Conservation (phyloP, 495 filamentous ascomycete genomes). For the Penicillium steckii region DNA sequence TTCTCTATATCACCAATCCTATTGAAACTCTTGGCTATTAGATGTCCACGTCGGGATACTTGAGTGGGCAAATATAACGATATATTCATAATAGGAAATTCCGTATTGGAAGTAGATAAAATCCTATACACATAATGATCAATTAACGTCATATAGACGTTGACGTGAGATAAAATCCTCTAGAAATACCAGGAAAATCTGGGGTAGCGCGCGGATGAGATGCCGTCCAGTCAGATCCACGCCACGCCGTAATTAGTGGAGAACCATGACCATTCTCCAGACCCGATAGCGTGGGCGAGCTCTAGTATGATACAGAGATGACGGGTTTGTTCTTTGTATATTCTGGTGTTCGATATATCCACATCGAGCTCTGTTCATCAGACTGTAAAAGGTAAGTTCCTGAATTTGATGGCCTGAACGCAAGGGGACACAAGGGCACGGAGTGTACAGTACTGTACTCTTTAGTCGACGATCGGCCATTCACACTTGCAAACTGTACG, state of each 20-base stretch:
- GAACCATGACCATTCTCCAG: neutral
- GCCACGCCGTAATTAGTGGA: neutral
- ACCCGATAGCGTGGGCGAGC: neutral
- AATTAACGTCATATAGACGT: neutral
- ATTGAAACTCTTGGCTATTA: neutral
- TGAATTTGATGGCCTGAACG: neutral
- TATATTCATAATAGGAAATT: neutral
- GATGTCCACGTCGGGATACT: neutral
- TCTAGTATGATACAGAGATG: neutral
- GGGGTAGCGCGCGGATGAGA: conserved; percentile 11
- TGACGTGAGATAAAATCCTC: neutral
- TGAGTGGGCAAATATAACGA: neutral
- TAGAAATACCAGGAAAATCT: neutral
- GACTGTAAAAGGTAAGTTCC: neutral
- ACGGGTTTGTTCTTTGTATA: neutral
- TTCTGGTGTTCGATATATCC: neutral
- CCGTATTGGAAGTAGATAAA: neutral
- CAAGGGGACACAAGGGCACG: neutral
- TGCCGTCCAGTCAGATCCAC: conserved; percentile 14
- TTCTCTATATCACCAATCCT: neutral
- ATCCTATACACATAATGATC: neutral
- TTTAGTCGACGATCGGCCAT: neutral
- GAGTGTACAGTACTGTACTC: no score
- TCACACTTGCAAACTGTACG: no score
- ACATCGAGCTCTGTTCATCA: no score